These are phyloP conservation scores for Saccharomycopsis crataegensis DNA, from an alignment of 1,139 yeast species.

Conservation along the genomic window DNA sequence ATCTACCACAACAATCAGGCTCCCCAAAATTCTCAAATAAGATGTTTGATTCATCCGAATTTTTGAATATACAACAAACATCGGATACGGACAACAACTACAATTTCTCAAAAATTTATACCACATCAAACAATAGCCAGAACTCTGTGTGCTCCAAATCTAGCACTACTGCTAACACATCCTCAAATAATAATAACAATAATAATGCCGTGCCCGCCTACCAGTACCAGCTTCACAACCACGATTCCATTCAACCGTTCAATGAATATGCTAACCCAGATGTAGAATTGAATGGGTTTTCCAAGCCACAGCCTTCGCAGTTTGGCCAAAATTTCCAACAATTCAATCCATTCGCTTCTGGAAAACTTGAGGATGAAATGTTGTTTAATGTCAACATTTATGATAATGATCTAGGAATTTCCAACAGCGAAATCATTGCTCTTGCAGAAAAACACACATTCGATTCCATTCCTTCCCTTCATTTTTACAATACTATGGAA, in stretches of 20 bases:
- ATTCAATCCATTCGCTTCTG: neutral
- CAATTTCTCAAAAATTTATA: too few species aligned
- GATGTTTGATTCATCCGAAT: too few species aligned
- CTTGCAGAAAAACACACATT: constrained; percentile 28
- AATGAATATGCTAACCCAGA: constrained; percentile 28
- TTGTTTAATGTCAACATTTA: constrained; percentile 7
- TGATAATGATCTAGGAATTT: constrained; percentile 24
- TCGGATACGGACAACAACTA: too few species aligned
- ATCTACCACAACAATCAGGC: constrained; percentile 21
- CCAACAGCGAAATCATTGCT: constrained; percentile 31
- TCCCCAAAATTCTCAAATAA: constrained; percentile 19
- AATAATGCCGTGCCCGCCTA: neutral
- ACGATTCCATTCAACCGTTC: constrained; percentile 22
- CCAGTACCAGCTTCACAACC: neutral
- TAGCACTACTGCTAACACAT: too few species aligned
- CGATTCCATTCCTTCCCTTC: constrained; percentile 26
- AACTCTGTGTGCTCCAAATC: too few species aligned
- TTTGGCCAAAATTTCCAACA: neutral
- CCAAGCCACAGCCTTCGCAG: neutral
- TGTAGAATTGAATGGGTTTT: constrained; percentile 6
- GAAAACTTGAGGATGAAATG: constrained; percentile 5
- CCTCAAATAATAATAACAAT: neutral
- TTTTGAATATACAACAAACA: too few species aligned
- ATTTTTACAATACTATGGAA: constrained; percentile 12
- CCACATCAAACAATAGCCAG: too few species aligned